phyloP scores from a whole-genome alignment of 441 rosid genomes.

The Arabidopsis hybrid region DNA sequence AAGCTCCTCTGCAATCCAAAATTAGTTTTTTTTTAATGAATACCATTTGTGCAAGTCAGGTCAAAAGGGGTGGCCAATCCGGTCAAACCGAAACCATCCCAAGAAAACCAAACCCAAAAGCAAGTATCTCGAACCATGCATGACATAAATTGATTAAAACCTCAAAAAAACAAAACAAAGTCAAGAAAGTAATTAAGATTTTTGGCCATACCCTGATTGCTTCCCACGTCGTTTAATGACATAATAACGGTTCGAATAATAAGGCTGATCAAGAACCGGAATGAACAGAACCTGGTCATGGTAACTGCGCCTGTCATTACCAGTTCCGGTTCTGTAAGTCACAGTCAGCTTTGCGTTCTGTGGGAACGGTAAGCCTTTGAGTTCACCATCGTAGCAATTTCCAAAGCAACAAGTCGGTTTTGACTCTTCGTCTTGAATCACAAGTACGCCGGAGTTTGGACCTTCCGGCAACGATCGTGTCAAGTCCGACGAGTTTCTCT shows the following conservation, averaged over 20 bases:
- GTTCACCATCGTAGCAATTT: slow-evolving; percentile 31
- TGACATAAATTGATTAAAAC: too few relatives aligned
- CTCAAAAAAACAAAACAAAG: too few relatives aligned
- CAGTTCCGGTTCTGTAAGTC: slow-evolving; percentile 9
- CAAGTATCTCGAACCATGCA: too few relatives aligned
- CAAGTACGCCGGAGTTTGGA: slow-evolving; percentile 60
- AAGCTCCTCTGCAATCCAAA: slow-evolving; percentile 50
- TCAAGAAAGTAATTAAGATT: background rate
- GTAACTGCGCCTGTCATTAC: background rate
- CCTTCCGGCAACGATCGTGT: slow-evolving; percentile 50
- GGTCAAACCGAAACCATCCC: too few relatives aligned
- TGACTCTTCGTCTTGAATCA: slow-evolving; percentile 63
- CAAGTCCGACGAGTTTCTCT: slow-evolving; percentile 36
- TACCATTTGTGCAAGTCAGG: background rate
- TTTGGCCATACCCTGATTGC: slow-evolving; percentile 55
- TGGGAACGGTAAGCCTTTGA: slow-evolving; percentile 62
- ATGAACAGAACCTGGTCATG: slow-evolving; percentile 47
- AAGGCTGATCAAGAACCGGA: slow-evolving; percentile 62
- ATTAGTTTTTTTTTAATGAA: background rate
- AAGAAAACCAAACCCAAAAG: too few relatives aligned
- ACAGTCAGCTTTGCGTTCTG: slow-evolving; percentile 50
- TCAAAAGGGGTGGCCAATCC: too few relatives aligned
- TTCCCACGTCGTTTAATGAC: slow-evolving; percentile 50
- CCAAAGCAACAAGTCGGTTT: slow-evolving; percentile 61
- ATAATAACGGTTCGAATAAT: slow-evolving; percentile 60